These are phyloP conservation scores for Leptodermis oblonga DNA, from an alignment of 257 asterid species.

Conservation along the genomic window DNA sequence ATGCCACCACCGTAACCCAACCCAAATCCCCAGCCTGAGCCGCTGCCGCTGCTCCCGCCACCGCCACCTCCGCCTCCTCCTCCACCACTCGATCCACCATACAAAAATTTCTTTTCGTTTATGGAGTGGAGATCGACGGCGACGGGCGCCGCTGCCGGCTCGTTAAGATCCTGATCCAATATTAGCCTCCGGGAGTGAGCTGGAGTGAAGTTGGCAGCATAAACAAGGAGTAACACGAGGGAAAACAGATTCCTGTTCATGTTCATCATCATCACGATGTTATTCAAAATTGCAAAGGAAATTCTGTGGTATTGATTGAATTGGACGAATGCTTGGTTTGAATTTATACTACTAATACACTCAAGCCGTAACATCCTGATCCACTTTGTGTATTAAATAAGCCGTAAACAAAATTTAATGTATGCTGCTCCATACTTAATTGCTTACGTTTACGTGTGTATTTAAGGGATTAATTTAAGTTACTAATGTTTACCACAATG, in stretches of 20 bases:
- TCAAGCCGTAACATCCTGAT: too few species aligned
- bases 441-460: too few species aligned
- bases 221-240: background rate
- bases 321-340: background rate
- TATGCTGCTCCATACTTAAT: too few species aligned
- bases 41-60: background rate
- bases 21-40: background rate
- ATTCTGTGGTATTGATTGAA: background rate
- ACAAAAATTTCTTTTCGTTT: background rate
- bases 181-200: background rate
- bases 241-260: background rate
- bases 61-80: background rate
- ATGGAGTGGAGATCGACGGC: too few species aligned
- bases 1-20: background rate
- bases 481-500: too few species aligned
- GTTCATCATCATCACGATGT: background rate
- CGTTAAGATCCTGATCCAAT: background rate
- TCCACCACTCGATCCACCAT: background rate
- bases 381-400: too few species aligned
- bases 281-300: background rate
- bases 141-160: background rate
- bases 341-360: background rate
- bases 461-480: background rate
- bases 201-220: background rate
- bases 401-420: too few species aligned